Base-by-base conservation (phyloP, 2,329 filamentous ascomycete genomes). In the Pseudogymnoascus verrucosus region DNA sequence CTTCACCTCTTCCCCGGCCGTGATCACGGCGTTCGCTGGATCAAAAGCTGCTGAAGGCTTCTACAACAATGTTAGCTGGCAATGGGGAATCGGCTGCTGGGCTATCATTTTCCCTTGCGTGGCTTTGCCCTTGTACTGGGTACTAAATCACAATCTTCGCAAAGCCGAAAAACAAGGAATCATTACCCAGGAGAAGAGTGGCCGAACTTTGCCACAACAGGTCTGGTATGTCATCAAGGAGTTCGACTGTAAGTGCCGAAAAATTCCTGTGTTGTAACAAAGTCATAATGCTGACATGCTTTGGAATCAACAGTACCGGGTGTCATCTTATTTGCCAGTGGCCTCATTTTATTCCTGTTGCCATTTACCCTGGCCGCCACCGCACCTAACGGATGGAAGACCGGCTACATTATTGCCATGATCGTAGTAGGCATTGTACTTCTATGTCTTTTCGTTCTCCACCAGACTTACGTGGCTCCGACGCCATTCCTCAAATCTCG, bases 1-100 rank as follows among this genome's bases (percentile, higher is more conserved):
- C 2, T 79, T 89, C 64, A 82, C 84, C 21, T 79, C 80, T 61
- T 84, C 87, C 0, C 87, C 88, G 1, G 88, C 85, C 68, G 80
- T 90, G 57, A 80, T 85, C 67, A 88, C 86, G 2, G 83, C 85
- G 3, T 90, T 84, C 76, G 78, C 85, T 42, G 82, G 85, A 3
- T 80, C 84, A 0, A 81, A 79, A 28, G 80, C 87, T 64, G 80
- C 83, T 0, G 77, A 82, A 23, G 75, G 76, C 1, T 82, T 88
- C 64, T 77, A 85, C 61, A 70, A 77, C 0, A 74, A 81, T 3
- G 75, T 79, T 5, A 84, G 80, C 61, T 89, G 84, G 82, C 79
- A 85, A 51, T 90, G 87, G 87, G 86, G 80, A 1, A 89, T 87
- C 69, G 87, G 85, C 54, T 78, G 80, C 69, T 90, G 88, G 74